phyloP scores from a whole-genome alignment of 148 eudicot genomes.

The Camellia granthamiana region DNA sequence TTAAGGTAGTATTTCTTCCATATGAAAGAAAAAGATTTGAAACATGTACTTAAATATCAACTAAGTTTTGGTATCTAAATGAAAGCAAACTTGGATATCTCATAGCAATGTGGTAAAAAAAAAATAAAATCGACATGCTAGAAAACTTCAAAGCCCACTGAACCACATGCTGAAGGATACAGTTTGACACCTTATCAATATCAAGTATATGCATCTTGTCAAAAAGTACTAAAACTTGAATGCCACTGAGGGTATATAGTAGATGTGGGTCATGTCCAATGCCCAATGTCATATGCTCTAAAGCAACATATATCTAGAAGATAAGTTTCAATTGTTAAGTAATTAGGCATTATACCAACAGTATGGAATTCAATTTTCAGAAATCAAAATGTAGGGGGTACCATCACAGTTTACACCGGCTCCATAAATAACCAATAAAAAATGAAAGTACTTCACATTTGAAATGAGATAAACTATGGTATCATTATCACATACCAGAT shows the following conservation, averaged over 20 bases:
- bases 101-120: background rate
- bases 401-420: background rate
- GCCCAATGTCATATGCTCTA: too few species aligned
- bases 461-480: background rate
- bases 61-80: background rate
- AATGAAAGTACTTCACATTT: background rate
- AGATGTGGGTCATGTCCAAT: too few species aligned
- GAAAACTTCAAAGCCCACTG: background rate
- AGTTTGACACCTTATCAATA: too few species aligned
- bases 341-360: background rate
- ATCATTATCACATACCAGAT: constrained; percentile 44
- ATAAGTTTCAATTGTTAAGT: background rate
- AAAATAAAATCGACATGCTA: background rate
- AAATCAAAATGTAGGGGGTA: background rate
- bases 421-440: background rate
- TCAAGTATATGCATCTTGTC: too few species aligned
- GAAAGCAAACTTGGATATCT: background rate
- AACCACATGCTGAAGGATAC: background rate
- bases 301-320: too few species aligned
- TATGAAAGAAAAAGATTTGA: background rate
- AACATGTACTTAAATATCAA: background rate
- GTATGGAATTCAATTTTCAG: background rate
- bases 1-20: background rate
- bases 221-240: too few species aligned
- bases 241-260: too few species aligned